These are phyloP conservation scores for Chaetomium fimeti DNA, from an alignment of 495 filamentous ascomycete genomes.

Conservation along the genomic window DNA sequence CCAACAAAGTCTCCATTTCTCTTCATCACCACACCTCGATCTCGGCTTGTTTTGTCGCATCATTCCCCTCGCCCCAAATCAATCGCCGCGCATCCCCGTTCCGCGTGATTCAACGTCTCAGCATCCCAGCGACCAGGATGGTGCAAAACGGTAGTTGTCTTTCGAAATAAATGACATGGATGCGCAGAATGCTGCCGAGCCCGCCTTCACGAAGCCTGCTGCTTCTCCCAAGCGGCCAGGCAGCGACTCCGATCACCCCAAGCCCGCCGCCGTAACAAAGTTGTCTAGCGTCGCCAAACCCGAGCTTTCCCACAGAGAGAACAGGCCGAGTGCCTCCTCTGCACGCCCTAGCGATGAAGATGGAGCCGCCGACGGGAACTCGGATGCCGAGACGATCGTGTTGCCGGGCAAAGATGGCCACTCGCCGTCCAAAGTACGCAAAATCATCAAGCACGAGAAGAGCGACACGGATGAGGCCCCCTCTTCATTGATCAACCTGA, in stretches of 20 bases:
- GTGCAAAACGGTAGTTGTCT: conserved; percentile 49
- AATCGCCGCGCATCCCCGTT: conserved; percentile 28
- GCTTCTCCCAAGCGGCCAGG: conserved; percentile 51
- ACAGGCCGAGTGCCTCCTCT: conserved; percentile 21
- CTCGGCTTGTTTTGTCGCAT: conserved; percentile 28
- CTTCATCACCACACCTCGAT: conserved; percentile 16
- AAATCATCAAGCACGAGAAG: conserved; percentile 67
- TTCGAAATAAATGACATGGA: conserved; percentile 58
- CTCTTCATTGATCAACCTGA: conserved; percentile 36
- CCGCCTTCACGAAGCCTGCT: conserved; percentile 54
- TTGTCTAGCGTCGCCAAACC: conserved; percentile 28
- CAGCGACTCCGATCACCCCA: conserved; percentile 42
- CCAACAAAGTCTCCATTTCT: conserved; percentile 14
- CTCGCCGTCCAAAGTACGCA: conserved; percentile 66
- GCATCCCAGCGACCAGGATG: conserved; percentile 52
- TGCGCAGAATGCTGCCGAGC: conserved; percentile 60
- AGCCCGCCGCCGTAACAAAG: conserved; percentile 41
- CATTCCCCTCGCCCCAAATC: conserved; percentile 27
- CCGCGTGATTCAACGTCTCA: conserved; percentile 27
- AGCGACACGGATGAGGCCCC: conserved; percentile 51
- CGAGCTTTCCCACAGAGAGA: conserved; percentile 31
- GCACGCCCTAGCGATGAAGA: conserved; percentile 38
- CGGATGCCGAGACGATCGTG: conserved; percentile 79
- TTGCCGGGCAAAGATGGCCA: conserved; percentile 69
- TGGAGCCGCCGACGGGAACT: conserved; percentile 57